Base-by-base conservation (phyloP, 2,329 filamentous ascomycete species). In the Cordyceps farinosa region DNA sequence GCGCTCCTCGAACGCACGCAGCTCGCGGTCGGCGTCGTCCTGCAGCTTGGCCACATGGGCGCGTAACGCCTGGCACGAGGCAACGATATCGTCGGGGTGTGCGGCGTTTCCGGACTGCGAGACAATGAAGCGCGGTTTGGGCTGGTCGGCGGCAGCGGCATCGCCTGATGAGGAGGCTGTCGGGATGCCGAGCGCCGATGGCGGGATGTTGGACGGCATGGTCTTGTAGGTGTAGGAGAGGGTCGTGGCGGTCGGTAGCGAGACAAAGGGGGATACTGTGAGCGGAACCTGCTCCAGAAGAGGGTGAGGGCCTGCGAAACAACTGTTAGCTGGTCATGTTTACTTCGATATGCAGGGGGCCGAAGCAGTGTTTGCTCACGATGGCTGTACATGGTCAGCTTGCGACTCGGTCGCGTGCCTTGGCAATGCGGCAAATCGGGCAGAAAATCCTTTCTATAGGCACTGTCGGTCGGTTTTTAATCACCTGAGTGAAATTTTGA, bases 221-320 rank as follows among this genome's bases (percentile, higher is more conserved):
- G 87, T 84, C 74, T 93, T 94, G 84, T 97, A 98, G 69, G 92
- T 96, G 80, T 98, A 98, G 30, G 95, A 94, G 8, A 99, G 86
- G 0, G 93, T 97, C 27, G 93, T 90, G 32, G 94, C 90, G 36
- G 91, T 89, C 11, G 95, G 95, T 38, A 99, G 88, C 65, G 89
- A 90, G 70, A 98, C 87, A 79, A 97, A 97, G 32, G 95, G 95
- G 3, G 94, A 97, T 51, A 98, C 92, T 56, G 92, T 96, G 62
- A 99, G 81, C 36, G 95, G 92, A 47, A 98, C 87, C 78, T 99
- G 95, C 68, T 93, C 90, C 53, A 99, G 87, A 67, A 97, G 86
- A 17, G 90, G 91, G 78, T 97, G 92, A 17, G 92, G 87, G 68
- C 85, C 90, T 66, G n/a, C 44, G 17, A n/a, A 15, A 7, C 6